Base-by-base conservation (phyloP, 768 basidiomycete genomes). In the Cubamyces sp. region DNA sequence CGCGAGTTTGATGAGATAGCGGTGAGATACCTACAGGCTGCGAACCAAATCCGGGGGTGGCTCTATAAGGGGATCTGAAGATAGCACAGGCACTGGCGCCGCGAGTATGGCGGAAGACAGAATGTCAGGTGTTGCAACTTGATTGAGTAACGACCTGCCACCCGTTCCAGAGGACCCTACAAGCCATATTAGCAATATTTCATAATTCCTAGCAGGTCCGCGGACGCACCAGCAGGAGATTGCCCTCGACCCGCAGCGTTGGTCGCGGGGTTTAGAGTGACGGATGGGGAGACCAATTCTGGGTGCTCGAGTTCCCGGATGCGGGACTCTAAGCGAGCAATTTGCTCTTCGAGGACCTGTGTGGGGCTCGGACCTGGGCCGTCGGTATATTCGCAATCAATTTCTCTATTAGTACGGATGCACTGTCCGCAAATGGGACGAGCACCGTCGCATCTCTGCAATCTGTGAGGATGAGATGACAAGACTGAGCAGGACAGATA, bases 381-480 rank as follows among this genome's bases (percentile, higher is more conserved):
- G 66, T 89, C 88, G 8, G 85, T 79, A 71, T 88, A 91, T 74
- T 90, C 87, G 71, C 88, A 91, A 51, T 72, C 71, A 8, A 47
- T 30, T 25, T 85, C 85, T 54, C 87, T 85, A 40, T 80, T 79
- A 60, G 86, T 84, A 9, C 79, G 76, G 30, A 76, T 73, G 75
- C 88, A 91, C 46, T 85, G 87, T 3, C 84, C 84, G 71, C 88
- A 91, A 14, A 82, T 74, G 1, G 88, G 88, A 59, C 83, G 84
- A 3, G 71, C 72, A 30, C 87, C 87, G 66, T 90, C 87, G 63
- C 88, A 91, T 81, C 83, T 87, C 88, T 87, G 61, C 7, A 51
- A 41, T 11, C 15, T 15, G 26, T 58, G 46, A 26, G 42, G 42
- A 30, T 16, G 9, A 45, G 18, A 7, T 53, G 15, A 23, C n/a